Base-by-base conservation (phyloP, 2,329 filamentous ascomycete species). In the Aspergillus fischeri region DNA sequence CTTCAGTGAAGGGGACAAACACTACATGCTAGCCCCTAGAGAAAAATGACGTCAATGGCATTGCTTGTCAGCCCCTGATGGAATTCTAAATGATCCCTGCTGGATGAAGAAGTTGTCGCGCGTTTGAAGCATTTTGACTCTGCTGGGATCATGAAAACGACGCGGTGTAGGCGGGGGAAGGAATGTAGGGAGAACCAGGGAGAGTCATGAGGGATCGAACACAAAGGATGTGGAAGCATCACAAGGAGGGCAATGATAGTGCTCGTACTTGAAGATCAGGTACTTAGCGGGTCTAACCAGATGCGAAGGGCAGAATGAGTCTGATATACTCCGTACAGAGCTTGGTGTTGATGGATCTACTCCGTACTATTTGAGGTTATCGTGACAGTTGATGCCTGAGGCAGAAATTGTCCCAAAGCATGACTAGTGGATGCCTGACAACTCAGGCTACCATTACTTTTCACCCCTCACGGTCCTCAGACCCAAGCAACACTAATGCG, bases 21-120 rank as follows among this genome's bases (percentile, higher is more conserved):
- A 45, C 60, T 61, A 53, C 44, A 55, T 60, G 45, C 24, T 41
- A 28, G 10, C n/a, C 51, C 29, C 20, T 27, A 24, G 32, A n/a
- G 32, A 41, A 24, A 28, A 51, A 50, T 62, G 55, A 62, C 55
- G 60, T 62, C 56, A 32, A 57, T 49, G 21, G 55, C 49, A 59
- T 57, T 56, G 51, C 49, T 45, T 45, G 20, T 45, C n/a, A 10
- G 42, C 42, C 42, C 20, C 21, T 20, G 42, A 45, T 45, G 20
- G 11, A 24, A 21, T 21, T 17, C 14, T 7, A 6, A 17, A 5
- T 35, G 32, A 35, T 35, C 32, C 14, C 32, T 17, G 17, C 32
- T 35, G 4, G 32, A 35, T 7, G 32, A 17, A 38, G 32, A 6
- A 38, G 5, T 38, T 38, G 17, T 17, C 32, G 32, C 32, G 32